Base-by-base conservation (phyloP, 1,284 basidiomycete species). In the Pseudozyma sp. region DNA sequence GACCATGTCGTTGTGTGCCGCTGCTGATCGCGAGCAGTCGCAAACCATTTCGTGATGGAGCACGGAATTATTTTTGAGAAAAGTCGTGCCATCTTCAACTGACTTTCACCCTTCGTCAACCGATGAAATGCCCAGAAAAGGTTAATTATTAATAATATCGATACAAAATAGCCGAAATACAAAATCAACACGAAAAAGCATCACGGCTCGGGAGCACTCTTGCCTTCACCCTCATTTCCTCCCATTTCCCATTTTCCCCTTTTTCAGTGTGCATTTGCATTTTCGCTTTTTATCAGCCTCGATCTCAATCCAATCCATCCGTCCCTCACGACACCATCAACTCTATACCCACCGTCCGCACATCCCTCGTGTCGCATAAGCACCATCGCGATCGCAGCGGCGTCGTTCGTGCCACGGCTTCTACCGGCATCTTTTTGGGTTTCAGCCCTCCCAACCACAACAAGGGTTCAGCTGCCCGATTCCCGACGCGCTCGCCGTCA, bases 321-420 rank as follows among this genome's bases (percentile, higher is more conserved):
- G 24, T 59, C 55, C 49, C 14, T 52, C 56, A 13, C 30, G 40
- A 54, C 56, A 58, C 56, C 56, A 65, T 49, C 63, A 39, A 35
- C n/a, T 24, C 42, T 29, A 13, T 14, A 17, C 17, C 11, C 34
- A 37, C 11, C 19, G 19, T 3, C n/a, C 33, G 11, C 14, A n/a
- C 7, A 49, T 17, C 19, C 24, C 24, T 16, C 40, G 16, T 39
- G 49, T 40, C 44, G 47, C 51, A 49, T 30, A 31, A 17, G 13
- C 54, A 8, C 42, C 30, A 11, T 35, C 42, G 10, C 43, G 19
- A 37, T 42, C 13, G 11, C 13, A 11, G 35, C 35, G 31, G 35
- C 33, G 40, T 19, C 34, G 17, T 19, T 16, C 10, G 19, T 24
- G 39, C 50, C 33, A n/a, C 47, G 17, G 16, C 24, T 33, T 19